A percentile compares a stretch with the other conserved stretches of the same genome.
These are phyloP conservation scores for Telopea speciosissima DNA, from an alignment of 177 flowering plant genomes.

Conservation along the genomic window DNA sequence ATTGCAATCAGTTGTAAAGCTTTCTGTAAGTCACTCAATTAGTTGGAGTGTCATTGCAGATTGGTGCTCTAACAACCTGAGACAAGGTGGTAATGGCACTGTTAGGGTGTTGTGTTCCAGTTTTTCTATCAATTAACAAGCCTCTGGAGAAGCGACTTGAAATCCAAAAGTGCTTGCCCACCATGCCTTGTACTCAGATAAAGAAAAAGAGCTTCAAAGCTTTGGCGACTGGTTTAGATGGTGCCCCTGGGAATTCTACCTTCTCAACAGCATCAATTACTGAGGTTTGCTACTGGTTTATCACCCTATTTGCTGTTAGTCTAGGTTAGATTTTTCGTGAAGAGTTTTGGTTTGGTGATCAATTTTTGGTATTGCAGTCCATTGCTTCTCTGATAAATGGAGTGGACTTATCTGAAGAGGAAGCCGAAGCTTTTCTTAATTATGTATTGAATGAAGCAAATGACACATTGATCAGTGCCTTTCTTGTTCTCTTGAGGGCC, in stretches of 20 bases:
- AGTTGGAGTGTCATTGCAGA: background rate
- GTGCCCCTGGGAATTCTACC: conserved; percentile 10
- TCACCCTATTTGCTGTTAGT: background rate
- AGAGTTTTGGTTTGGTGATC: conserved; percentile 4
- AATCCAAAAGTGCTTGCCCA: conserved; percentile 8
- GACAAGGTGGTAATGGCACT: background rate
- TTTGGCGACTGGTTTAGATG: conserved; percentile 10
- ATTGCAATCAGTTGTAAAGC: background rate
- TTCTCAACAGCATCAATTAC: conserved; percentile 23
- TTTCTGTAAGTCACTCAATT: background rate
- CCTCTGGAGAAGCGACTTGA: conserved; percentile 1
- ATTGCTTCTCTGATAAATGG: conserved; percentile 61
- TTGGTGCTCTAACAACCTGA: background rate
- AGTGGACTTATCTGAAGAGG: conserved; percentile 69
- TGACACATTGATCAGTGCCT: conserved; percentile 81
- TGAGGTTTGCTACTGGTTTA: conserved; percentile 19
- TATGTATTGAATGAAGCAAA: conserved; percentile 55
- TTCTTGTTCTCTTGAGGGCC: conserved; percentile 85
- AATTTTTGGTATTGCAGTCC: conserved; percentile 35
- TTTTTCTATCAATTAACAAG: background rate
- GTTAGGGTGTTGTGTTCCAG: background rate
- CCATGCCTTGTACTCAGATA: background rate
- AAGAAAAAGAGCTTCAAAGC: conserved; percentile 2
- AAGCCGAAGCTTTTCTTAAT: conserved; percentile 74
- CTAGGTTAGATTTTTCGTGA: background rate